These are phyloP conservation scores for Saturnispora besseyi DNA, from an alignment of 805 yeast species.

Conservation along the genomic window DNA sequence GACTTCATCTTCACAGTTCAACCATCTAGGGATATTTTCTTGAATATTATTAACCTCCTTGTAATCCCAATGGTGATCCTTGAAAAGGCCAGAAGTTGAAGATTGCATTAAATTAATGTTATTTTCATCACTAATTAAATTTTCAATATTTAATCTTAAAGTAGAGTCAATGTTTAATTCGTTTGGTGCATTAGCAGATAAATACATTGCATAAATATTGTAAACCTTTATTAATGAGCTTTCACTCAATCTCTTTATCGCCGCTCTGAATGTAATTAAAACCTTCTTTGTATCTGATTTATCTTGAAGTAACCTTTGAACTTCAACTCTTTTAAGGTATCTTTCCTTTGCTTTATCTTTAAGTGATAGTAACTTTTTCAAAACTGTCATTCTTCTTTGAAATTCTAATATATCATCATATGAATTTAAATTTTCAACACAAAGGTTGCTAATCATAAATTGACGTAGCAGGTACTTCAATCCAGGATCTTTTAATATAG, in stretches of 20 bases:
- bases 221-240: slow-evolving; percentile 55
- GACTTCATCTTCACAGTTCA: neutral
- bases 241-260: slow-evolving; percentile 36
- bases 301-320: slow-evolving; percentile 2
- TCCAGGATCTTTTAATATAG: slow-evolving; percentile 57
- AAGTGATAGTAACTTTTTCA: slow-evolving; percentile 33
- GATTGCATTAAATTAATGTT: neutral
- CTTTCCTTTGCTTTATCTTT: slow-evolving; percentile 20
- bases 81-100: neutral
- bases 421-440: slow-evolving; percentile 72
- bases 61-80: neutral
- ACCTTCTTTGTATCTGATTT: slow-evolving; percentile 15
- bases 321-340: slow-evolving; percentile 3
- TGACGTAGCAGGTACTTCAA: slow-evolving; percentile 54
- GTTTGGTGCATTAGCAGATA: slow-evolving; percentile 58
- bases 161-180: slow-evolving; percentile 55
- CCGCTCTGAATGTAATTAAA: slow-evolving; percentile 28
- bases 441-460: slow-evolving; percentile 56
- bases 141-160: slow-evolving; percentile 13
- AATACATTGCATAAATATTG: slow-evolving; percentile 54
- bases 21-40: neutral
- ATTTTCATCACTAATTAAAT: slow-evolving; percentile 2
- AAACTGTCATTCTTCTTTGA: slow-evolving; percentile 34
- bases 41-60: neutral
- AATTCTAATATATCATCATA: slow-evolving; percentile 51